Evolutionary conservation across 2,329 filamentous ascomycete species (phyloP).

Genomic region (Geosmithia morbida): DNA sequence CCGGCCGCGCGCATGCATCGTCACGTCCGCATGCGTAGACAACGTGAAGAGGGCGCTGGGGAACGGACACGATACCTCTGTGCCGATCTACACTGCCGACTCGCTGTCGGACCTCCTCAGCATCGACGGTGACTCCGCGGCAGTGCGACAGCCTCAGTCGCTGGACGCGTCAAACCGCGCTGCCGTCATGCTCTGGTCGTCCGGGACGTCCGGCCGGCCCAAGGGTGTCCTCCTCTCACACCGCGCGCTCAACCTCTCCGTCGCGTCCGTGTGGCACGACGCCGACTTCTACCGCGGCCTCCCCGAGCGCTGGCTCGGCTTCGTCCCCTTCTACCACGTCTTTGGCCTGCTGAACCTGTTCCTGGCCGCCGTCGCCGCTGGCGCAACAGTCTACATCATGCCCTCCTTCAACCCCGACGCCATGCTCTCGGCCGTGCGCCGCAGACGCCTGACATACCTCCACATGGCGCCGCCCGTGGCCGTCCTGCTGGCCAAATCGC

Average conservation of each 20-base stretch:
- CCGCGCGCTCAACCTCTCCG: slow-evolving; percentile 47
- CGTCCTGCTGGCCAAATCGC: slow-evolving; percentile 55
- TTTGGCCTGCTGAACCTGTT: slow-evolving; percentile 43
- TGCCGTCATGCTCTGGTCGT: slow-evolving; percentile 29
- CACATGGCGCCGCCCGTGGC: slow-evolving; percentile 57
- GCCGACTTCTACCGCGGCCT: slow-evolving; percentile 24
- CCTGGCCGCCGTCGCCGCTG: slow-evolving; percentile 36
- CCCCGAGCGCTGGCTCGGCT: slow-evolving; percentile 36
- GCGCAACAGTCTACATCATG: slow-evolving; percentile 54
- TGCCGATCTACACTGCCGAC: slow-evolving; percentile 46
- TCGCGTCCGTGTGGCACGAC: slow-evolving; percentile 29
- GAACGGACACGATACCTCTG: slow-evolving; percentile 17
- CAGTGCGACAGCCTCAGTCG: slow-evolving; percentile 24
- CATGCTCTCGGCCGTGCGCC: slow-evolving; percentile 46
- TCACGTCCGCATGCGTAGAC: slow-evolving; percentile 11
- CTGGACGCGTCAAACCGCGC: slow-evolving; percentile 40
- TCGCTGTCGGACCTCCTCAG: slow-evolving; percentile 27
- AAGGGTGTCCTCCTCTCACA: slow-evolving; percentile 65
- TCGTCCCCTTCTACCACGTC: slow-evolving; percentile 58
- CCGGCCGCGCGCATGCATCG: slow-evolving; percentile 21
- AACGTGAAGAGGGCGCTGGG: slow-evolving; percentile 18
- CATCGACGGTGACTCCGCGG: too few relatives aligned
- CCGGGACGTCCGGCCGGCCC: slow-evolving; percentile 56
- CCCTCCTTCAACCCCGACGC: slow-evolving; percentile 51
- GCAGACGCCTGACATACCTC: slow-evolving; percentile 49